These are phyloP conservation scores for Cutaneotrichosporon cutaneum DNA, from an alignment of 1,284 basidiomycete genomes.

Conservation along the genomic window DNA sequence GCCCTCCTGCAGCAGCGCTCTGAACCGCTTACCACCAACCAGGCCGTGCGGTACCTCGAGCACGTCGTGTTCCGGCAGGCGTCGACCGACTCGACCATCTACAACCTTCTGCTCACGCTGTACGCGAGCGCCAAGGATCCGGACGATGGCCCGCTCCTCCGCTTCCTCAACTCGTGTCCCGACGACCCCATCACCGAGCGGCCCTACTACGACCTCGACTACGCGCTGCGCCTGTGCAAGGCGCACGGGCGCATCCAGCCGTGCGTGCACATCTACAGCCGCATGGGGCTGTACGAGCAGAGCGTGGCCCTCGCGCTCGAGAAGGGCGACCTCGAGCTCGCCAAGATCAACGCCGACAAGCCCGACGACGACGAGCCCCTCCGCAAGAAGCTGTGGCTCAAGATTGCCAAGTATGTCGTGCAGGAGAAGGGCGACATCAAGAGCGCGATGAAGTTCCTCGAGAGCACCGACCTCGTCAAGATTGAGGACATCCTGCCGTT, in stretches of 20 bases:
- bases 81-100: slow-evolving; percentile 80
- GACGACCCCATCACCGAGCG: slow-evolving; percentile 76
- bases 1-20: slow-evolving; percentile 76
- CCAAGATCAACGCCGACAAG: slow-evolving; percentile 89
- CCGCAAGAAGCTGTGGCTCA: slow-evolving; percentile 94
- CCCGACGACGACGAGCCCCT: slow-evolving; percentile 83
- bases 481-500: slow-evolving; percentile 99
- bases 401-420: slow-evolving; percentile 95
- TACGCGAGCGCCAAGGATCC: slow-evolving; percentile 59
- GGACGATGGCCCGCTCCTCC: slow-evolving; percentile 79
- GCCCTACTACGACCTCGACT: slow-evolving; percentile 96
- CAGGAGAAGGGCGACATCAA: slow-evolving; percentile 97
- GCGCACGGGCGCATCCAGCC: slow-evolving; percentile 76
- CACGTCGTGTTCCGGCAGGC: slow-evolving; percentile 70
- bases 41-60: slow-evolving; percentile 84
- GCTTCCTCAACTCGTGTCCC: slow-evolving; percentile 81
- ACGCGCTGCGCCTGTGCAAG: slow-evolving; percentile 89
- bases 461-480: slow-evolving; percentile 89
- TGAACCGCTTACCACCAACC: slow-evolving; percentile 58
- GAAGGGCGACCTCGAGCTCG: slow-evolving; percentile 88
- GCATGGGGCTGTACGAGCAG: slow-evolving; percentile 96
- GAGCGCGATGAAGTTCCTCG: slow-evolving; percentile 93
- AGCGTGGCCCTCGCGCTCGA: slow-evolving; percentile 92
- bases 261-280: slow-evolving; percentile 94
- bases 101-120: slow-evolving; percentile 91